Evolutionary conservation across 2,329 filamentous ascomycete species (phyloP).

Genomic region (Aspergillus cejpii): DNA sequence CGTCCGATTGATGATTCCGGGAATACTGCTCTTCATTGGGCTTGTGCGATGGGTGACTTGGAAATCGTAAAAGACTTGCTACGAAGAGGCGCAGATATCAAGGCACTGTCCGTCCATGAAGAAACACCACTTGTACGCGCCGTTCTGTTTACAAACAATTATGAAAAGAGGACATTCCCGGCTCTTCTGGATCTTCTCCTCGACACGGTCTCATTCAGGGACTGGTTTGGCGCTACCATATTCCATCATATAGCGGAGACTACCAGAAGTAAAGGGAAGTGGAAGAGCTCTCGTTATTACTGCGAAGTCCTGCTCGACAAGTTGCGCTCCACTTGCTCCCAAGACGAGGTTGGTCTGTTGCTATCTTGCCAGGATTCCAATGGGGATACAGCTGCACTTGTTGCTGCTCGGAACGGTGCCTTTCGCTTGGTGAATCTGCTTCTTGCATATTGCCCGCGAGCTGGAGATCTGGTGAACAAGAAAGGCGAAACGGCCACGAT

Average conservation of each 20-base stretch:
- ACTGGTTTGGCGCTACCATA: conserved; percentile 76
- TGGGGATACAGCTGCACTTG: conserved; percentile 85
- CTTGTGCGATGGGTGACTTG: conserved; percentile 91
- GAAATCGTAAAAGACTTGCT: conserved; percentile 85
- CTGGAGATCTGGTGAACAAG: conserved; percentile 73
- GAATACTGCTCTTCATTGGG: conserved; percentile 94
- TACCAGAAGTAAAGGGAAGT: conserved; percentile 77
- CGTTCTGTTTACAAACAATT: conserved; percentile 94
- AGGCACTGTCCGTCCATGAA: conserved; percentile 60
- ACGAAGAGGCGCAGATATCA: conserved; percentile 67
- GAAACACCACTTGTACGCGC: conserved; percentile 93
- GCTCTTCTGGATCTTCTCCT: conserved; percentile 75
- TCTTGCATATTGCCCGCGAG: conserved; percentile 66
- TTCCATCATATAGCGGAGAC: conserved; percentile 92
- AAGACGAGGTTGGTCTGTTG: conserved; percentile 67
- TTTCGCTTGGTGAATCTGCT: conserved; percentile 64
- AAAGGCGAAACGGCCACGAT: conserved; percentile 79
- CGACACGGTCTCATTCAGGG: conserved; percentile 70
- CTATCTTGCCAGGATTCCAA: conserved; percentile 77
- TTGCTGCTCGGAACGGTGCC: conserved; percentile 78
- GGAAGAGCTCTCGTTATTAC: conserved; percentile 86
- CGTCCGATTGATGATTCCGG: conserved; percentile 88
- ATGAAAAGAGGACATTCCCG: conserved; percentile 86
- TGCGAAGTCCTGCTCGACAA: conserved; percentile 85
- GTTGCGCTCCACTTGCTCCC: conserved; percentile 69